Evolutionary conservation across 208 protist genomes (phyloP), one percentile per base, ranked within the genome.

Genomic region (Endotrypanum monterogeii): DNA sequence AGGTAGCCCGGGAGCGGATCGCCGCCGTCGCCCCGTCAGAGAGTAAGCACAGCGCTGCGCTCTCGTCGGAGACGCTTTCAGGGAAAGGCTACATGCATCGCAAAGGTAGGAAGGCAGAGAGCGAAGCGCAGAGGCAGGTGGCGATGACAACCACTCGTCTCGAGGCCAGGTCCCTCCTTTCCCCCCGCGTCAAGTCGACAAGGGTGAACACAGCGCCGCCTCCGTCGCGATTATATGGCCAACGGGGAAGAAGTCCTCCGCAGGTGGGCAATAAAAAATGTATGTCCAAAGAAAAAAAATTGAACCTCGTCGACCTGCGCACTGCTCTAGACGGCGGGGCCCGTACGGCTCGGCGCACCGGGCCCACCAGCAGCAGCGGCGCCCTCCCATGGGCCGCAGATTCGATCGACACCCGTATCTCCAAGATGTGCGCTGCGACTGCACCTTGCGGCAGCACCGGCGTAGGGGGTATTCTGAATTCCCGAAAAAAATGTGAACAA

Each of bases 181-280:
- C 79, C 0, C 65, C 74, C 28, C 79, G 67, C 8, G 65, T 71
- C 8, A 66, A 61, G 55, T 69, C 69, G 52, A 68, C 69, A 8
- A 80, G 30, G 8, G 25, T 71, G 48, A 74, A 69, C 68, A 46
- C 60, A 44, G 66, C 74, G 6, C 44, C 69, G 8, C 30, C 50
- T 12, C 35, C 69, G 20, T 71, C 51, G 9, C 63, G 44, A 16
- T 23, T 37, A n/a, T 46, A 25, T 23, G 25, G 61, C 61, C 39
- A 23, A 23, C 3, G 6, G 37, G 28, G 1, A 9, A 48, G 2
- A 48, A 6, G 39, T 3, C 12, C n/a, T 44, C 3, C 11, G 41
- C n/a, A 20, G 3, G 5, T 5, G 16, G 35, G 25, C 20, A 39
- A n/a, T 12, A 16, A 52, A 44, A 16, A 39, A 54, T 32, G n/a